These are phyloP conservation scores for Penicilliopsis zonata DNA, from an alignment of 495 filamentous ascomycete genomes.

Conservation along the genomic window DNA sequence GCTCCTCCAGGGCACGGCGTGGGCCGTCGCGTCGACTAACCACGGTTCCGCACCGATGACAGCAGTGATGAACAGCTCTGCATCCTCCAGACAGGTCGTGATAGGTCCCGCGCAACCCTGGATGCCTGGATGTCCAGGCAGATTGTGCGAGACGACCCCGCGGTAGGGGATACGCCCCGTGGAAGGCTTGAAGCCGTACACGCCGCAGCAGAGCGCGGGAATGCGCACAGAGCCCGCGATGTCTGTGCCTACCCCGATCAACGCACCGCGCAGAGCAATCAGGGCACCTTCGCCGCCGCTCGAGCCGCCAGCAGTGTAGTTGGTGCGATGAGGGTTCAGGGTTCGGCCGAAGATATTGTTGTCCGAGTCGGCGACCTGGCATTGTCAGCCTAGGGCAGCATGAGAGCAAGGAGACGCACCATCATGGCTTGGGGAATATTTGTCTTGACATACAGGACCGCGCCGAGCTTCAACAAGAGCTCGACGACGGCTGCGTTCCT, in stretches of 20 bases:
- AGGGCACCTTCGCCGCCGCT: slow-evolving; percentile 55
- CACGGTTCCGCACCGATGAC: slow-evolving; percentile 40
- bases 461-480: slow-evolving; percentile 17
- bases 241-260: slow-evolving; percentile 54
- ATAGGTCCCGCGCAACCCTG: slow-evolving; percentile 36
- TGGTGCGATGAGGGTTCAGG: slow-evolving; percentile 39
- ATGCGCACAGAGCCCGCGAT: slow-evolving; percentile 52
- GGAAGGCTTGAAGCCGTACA: slow-evolving; percentile 54
- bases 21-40: slow-evolving; percentile 13
- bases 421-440: too few species aligned
- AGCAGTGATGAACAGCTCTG: slow-evolving; percentile 44
- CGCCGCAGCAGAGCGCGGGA: slow-evolving; percentile 47
- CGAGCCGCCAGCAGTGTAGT: slow-evolving; percentile 42
- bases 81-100: slow-evolving; percentile 40
- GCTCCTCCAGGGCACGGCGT: slow-evolving; percentile 24
- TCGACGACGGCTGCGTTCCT: slow-evolving; percentile 28
- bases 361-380: slow-evolving; percentile 14
- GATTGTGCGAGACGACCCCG: slow-evolving; percentile 9
- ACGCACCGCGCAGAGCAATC: slow-evolving; percentile 41
- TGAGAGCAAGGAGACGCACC: too few species aligned
- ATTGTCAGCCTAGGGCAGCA: too few species aligned
- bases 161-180: slow-evolving; percentile 35
- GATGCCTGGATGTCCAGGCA: slow-evolving; percentile 7
- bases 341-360: slow-evolving; percentile 31
- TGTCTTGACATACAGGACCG: slow-evolving; percentile 50